phyloP scores from a whole-genome alignment of 768 basidiomycete genomes.

The Xerocomellus chrysenteron region DNA sequence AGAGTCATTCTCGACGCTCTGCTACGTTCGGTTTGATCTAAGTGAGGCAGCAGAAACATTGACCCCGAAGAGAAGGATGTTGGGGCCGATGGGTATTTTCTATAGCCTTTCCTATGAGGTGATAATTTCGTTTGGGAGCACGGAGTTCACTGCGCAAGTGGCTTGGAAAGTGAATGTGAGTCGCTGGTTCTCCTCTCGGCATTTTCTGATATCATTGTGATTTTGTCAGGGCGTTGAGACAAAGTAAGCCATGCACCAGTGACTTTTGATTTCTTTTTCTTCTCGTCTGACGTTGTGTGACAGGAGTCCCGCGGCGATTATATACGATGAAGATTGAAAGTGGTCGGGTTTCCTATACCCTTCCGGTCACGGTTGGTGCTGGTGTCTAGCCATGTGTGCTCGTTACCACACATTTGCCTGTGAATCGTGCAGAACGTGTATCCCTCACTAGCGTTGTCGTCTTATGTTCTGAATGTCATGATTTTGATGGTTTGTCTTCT shows the following conservation, averaged over 20 bases:
- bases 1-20: constrained; percentile 17
- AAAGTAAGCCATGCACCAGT: not conserved
- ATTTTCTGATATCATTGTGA: not conserved
- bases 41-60: constrained; percentile 1
- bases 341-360: not conserved
- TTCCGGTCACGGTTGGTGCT: not conserved
- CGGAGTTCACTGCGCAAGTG: constrained; percentile 27
- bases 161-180: constrained; percentile 14
- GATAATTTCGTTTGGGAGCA: constrained; percentile 15
- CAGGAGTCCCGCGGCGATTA: constrained; percentile 3
- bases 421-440: not conserved
- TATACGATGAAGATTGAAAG: constrained; percentile 6
- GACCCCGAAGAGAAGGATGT: not conserved
- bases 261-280: no score
- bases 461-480: not conserved
- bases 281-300: not conserved
- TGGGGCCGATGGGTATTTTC: not conserved
- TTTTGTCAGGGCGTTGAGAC: constrained; percentile 5
- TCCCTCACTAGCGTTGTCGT: not conserved
- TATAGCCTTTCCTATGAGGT: constrained; percentile 4
- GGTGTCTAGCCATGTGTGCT: not conserved
- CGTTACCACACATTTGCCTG: not conserved
- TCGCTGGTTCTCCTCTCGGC: not conserved
- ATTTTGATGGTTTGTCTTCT: not conserved
- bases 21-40: constrained; percentile 6